phyloP scores from a whole-genome alignment of 495 filamentous ascomycete genomes.

The Choiromyces venosus region DNA sequence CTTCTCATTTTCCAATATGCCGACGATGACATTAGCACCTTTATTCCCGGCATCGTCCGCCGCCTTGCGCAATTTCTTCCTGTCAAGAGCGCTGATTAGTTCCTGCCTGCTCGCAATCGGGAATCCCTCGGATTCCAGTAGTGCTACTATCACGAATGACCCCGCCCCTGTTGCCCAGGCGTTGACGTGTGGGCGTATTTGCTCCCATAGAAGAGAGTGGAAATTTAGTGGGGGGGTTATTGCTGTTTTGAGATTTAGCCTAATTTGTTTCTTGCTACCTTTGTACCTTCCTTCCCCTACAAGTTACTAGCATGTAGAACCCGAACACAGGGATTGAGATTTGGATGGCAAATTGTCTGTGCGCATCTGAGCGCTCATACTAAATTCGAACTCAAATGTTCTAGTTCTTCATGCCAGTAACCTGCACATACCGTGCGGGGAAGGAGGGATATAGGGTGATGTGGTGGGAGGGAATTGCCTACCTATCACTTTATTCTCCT shows the following conservation, averaged over 20 bases:
- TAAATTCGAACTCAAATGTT: too few relatives aligned
- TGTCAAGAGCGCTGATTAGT: slow-evolving; percentile 57
- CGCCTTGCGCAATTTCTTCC: slow-evolving; percentile 47
- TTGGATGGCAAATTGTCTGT: too few relatives aligned
- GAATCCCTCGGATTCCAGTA: slow-evolving; percentile 77
- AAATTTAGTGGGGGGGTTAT: slow-evolving; percentile 75
- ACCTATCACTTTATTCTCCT: slow-evolving; percentile 58
- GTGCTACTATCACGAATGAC: slow-evolving; percentile 71
- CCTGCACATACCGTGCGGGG: neutral
- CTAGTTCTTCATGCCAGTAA: too few relatives aligned
- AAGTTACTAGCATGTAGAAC: too few relatives aligned
- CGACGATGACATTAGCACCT: slow-evolving; percentile 43
- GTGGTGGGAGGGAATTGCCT: slow-evolving; percentile 15
- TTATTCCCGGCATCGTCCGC: slow-evolving; percentile 43
- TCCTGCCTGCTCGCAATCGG: slow-evolving; percentile 59
- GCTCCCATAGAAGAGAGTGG: slow-evolving; percentile 66
- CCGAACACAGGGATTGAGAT: too few relatives aligned
- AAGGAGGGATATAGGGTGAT: slow-evolving; percentile 11
- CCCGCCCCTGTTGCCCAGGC: slow-evolving; percentile 82
- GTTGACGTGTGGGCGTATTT: slow-evolving; percentile 66
- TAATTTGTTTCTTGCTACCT: neutral
- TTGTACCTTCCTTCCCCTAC: neutral
- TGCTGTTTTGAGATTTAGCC: slow-evolving; percentile 43
- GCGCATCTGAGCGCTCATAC: too few relatives aligned
- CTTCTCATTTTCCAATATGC: slow-evolving; percentile 19